Evolutionary conservation across 2,329 filamentous ascomycete species (phyloP).

Genomic region (Rhynchosporium secalis): DNA sequence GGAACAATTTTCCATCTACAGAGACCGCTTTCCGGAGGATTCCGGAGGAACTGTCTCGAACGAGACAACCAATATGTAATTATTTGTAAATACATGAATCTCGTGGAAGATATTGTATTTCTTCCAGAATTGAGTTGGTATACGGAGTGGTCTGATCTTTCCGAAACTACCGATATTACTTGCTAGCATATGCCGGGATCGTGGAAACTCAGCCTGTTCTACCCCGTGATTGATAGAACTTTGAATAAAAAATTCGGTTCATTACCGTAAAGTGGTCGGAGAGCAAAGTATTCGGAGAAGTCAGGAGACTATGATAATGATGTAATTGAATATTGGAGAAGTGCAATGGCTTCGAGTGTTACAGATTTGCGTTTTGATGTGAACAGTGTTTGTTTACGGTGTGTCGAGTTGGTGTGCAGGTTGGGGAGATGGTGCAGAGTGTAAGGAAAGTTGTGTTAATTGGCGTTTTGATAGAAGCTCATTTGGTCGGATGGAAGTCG

Average conservation of each 20-base stretch:
- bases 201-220: slow-evolving; percentile 2
- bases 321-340: too few relatives aligned
- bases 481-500: too few relatives aligned
- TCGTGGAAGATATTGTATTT: not conserved
- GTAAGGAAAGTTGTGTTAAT: too few relatives aligned
- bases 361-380: too few relatives aligned
- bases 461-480: not conserved
- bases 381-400: too few relatives aligned
- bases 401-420: too few relatives aligned
- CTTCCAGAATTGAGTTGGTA: not conserved
- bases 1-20: not conserved
- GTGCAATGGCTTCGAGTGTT: too few relatives aligned
- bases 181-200: slow-evolving; percentile 1
- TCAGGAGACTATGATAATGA: too few relatives aligned
- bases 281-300: too few relatives aligned
- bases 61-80: not conserved
- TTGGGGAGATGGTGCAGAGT: too few relatives aligned
- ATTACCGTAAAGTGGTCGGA: not conserved
- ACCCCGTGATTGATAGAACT: not conserved
- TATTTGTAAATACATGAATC: not conserved
- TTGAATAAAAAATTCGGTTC: not conserved
- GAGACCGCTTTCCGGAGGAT: not conserved
- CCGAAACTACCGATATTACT: not conserved
- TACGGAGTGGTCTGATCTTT: not conserved
- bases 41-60: not conserved